Percentiles rank a stretch among this genome's conserved stretches.
These are phyloP conservation scores for Vitis hybrid DNA, from an alignment of 177 flowering plant species.

Conservation along the genomic window DNA sequence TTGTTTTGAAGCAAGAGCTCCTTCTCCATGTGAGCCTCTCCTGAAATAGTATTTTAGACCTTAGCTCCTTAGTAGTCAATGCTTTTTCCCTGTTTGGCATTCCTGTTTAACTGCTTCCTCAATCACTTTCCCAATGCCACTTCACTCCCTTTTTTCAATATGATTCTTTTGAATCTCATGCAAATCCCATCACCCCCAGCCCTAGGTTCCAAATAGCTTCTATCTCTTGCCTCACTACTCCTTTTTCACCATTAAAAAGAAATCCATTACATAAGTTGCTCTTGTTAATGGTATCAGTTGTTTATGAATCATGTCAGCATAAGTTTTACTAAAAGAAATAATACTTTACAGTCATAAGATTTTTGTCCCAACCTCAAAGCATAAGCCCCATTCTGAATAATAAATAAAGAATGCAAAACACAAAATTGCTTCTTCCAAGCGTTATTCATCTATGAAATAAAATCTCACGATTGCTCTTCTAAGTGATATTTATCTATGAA, in stretches of 20 bases:
- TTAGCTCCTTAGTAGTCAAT: slow-evolving; percentile 19
- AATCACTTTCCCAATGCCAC: slow-evolving; percentile 17
- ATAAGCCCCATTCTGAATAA: no score
- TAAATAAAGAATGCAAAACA: no score
- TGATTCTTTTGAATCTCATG: not conserved
- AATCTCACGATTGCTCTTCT: no score
- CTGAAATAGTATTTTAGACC: slow-evolving; percentile 6
- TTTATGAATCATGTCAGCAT: no score
- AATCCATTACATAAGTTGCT: no score
- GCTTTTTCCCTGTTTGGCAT: slow-evolving; percentile 16
- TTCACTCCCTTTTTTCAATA: slow-evolving; percentile 2
- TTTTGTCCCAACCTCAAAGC: no score
- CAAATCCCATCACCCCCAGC: not conserved
- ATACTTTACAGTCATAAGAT: no score
- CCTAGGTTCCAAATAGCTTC: slow-evolving; percentile 8
- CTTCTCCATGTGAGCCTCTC: slow-evolving; percentile 10
- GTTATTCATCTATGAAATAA: no score
- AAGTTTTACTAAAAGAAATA: no score
- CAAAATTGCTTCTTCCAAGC: no score
- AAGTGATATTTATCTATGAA: no score
- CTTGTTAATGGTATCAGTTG: no score
- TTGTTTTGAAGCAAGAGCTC: slow-evolving; percentile 9
- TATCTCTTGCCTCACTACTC: slow-evolving; percentile 1
- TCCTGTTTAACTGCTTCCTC: slow-evolving; percentile 18
- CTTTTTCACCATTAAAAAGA: slow-evolving; percentile 1